Evolutionary conservation across 352 stramenopile species (phyloP).

Genomic region (Phytopythium helicoides): DNA sequence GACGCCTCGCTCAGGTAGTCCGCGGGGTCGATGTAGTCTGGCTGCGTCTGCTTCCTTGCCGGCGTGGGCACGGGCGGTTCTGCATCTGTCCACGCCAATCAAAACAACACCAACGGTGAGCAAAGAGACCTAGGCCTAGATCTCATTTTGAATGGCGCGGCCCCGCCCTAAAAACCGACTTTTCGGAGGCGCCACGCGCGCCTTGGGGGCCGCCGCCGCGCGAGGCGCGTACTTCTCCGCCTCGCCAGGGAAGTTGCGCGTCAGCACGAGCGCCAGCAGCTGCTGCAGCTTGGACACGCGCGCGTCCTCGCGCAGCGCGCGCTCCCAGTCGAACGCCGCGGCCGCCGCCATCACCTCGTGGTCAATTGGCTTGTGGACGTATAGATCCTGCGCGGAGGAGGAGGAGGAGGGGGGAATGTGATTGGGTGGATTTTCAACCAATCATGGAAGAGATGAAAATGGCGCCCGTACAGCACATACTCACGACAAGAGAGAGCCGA

Average conservation of each 20-base stretch:
- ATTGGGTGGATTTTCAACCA: too few species aligned
- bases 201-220: conserved; percentile 6
- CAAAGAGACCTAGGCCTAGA: too few species aligned
- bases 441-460: too few species aligned
- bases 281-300: conserved; percentile 20
- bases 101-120: too few species aligned
- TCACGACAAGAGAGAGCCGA: too few species aligned
- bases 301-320: conserved; percentile 22
- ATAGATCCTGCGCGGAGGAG: too few species aligned
- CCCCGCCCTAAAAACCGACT: too few species aligned
- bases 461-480: too few species aligned
- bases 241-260: conserved; percentile 14
- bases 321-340: conserved; percentile 27
- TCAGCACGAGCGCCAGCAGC: conserved; percentile 18
- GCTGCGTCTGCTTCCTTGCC: conserved; percentile 1
- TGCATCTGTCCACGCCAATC: too few species aligned
- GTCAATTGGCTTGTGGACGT: background rate
- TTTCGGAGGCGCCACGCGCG: conserved; percentile 13
- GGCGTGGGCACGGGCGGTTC: background rate
- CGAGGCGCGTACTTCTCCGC: background rate
- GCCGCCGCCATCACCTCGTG: conserved; percentile 28
- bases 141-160: too few species aligned
- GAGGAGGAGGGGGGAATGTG: too few species aligned
- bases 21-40: conserved; percentile 23
- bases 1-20: conserved; percentile 46